Base-by-base conservation (phyloP, 257 asterid genomes). In the Ilex asprella region DNA sequence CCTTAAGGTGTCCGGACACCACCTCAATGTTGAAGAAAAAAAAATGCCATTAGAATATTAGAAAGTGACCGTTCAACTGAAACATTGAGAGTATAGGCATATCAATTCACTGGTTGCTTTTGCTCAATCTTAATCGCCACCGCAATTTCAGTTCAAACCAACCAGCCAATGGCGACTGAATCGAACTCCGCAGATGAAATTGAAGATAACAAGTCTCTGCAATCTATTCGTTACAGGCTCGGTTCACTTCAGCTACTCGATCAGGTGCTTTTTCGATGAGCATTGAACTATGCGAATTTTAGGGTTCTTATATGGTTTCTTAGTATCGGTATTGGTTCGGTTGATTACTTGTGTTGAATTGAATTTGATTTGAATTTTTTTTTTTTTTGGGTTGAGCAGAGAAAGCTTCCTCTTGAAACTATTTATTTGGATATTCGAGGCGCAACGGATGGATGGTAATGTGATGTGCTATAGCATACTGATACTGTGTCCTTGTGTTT, bases 391-490 rank as follows among this genome's bases (percentile, higher is more conserved):
- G 53, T 67, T 76, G 66, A 56, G 67, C 93, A 92, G 99, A 77
- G 96, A 67, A 92, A 89, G 85, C 97, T 92, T 65, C 99, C 99
- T 12, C 72, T 89, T 15, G 86, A 92, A 72, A 89, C 84, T 27
- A 55, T 56, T 69, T 89, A 83, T 79, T 58, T 92, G 86, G 95
- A 84, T 60, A 82, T 89, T 66, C 66, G 0, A 59, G 76, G 80
- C 69, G 62, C 97, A 31, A 72, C 78, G 60, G 97, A 80, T 58
- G 99, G 94, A 82, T 92, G 97, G 97, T 92, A 63, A 74, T 21
- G 2, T 21, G 2, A 16, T 0, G 66, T 39, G 15, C 14, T 68
- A 54, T 50, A 35, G 41, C 5, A 35, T 8, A 35, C 41, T 35
- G 41, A 8, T 35, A 35, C 2, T 35, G 5, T 35, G 8, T 21